These are phyloP conservation scores for Rhodotorula sp. DNA, from an alignment of 1,284 basidiomycete species.

Conservation along the genomic window DNA sequence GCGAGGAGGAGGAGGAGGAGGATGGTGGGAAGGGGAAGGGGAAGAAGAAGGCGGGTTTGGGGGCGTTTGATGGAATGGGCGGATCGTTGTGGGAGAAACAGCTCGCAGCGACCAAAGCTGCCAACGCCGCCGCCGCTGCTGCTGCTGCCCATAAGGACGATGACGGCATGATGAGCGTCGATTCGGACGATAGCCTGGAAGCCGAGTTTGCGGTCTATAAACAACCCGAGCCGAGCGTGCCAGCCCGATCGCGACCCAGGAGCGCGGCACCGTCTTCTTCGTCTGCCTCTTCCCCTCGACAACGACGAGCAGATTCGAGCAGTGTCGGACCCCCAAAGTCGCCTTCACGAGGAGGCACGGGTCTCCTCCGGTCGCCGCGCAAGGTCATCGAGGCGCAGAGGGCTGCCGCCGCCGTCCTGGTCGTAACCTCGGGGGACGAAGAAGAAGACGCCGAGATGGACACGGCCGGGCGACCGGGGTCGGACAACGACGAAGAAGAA, in stretches of 20 bases:
- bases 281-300: neutral
- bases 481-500: neutral
- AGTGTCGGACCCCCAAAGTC: neutral
- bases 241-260: neutral
- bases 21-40: neutral
- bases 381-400: neutral
- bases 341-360: neutral
- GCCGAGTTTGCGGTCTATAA: neutral
- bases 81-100: neutral
- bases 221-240: neutral
- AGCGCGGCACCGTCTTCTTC: neutral
- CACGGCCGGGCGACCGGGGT: neutral
- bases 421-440: conserved; percentile 2
- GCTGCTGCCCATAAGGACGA: neutral
- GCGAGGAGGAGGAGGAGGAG: neutral
- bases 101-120: neutral
- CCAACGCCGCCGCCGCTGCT: neutral
- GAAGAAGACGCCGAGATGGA: neutral
- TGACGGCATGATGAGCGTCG: neutral
- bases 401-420: neutral
- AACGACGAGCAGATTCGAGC: neutral
- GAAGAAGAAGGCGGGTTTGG: neutral
- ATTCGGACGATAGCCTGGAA: conserved; percentile 18
- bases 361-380: neutral
- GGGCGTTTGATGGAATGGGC: conserved; percentile 1